These are phyloP conservation scores for Trifolium subterraneum DNA, from an alignment of 306 rosid genomes.

Conservation along the genomic window DNA sequence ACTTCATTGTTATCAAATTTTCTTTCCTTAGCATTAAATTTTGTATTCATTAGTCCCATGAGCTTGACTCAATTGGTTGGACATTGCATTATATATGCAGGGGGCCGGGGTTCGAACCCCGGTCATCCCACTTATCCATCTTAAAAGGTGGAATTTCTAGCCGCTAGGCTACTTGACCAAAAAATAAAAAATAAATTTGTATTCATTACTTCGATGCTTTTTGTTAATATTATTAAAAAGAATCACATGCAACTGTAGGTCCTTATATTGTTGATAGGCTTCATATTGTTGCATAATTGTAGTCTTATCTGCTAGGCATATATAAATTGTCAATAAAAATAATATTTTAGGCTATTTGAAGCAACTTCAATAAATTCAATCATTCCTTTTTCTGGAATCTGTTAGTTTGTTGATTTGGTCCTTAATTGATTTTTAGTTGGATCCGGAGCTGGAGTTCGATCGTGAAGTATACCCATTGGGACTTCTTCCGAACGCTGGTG, in stretches of 20 bases:
- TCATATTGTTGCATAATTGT: not conserved
- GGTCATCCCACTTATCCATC: too few species aligned
- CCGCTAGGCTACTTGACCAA: too few species aligned
- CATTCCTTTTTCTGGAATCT: slow-evolving; percentile 36
- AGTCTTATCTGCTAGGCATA: slow-evolving; percentile 30
- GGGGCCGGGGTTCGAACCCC: too few species aligned
- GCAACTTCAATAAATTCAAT: slow-evolving; percentile 30
- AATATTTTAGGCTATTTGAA: slow-evolving; percentile 25
- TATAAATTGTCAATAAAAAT: slow-evolving; percentile 13
- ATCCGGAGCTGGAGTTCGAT: slow-evolving; percentile 98
- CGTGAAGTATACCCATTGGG: slow-evolving; percentile 98
- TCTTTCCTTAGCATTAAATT: slow-evolving; percentile 20
- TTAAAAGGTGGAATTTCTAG: too few species aligned
- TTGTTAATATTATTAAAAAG: slow-evolving; percentile 27
- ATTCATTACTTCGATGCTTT: slow-evolving; percentile 23
- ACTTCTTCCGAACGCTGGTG: slow-evolving; percentile 97
- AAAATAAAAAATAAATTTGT: too few species aligned
- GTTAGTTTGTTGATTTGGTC: slow-evolving; percentile 37
- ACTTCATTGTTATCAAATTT: slow-evolving; percentile 30
- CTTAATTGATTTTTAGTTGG: slow-evolving; percentile 68
- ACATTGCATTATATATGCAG: too few species aligned
- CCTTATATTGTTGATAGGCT: slow-evolving; percentile 32
- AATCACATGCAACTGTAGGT: slow-evolving; percentile 32
- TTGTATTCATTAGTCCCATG: slow-evolving; percentile 35
- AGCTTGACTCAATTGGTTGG: too few species aligned